These are phyloP conservation scores for Colletotrichum sp. DNA, from an alignment of 2,329 filamentous ascomycete species.

Conservation along the genomic window DNA sequence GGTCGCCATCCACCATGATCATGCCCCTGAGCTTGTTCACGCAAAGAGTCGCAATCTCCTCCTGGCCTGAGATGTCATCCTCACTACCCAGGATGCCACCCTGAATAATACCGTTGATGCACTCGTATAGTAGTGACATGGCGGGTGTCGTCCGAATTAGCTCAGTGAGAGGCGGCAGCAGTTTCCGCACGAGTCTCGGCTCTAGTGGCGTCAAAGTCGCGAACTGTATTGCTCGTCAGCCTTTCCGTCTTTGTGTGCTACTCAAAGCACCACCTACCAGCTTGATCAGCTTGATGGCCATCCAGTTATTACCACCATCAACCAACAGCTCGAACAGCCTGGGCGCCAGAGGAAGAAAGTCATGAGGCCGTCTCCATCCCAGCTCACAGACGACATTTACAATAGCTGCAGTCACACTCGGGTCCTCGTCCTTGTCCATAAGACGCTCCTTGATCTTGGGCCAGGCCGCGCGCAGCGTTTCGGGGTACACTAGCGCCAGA, in stretches of 20 bases:
- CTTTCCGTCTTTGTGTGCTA: neutral
- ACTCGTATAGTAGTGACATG: slow-evolving; percentile 98
- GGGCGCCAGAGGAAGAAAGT: slow-evolving; percentile 91
- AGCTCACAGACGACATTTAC: slow-evolving; percentile 97
- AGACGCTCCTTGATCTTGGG: slow-evolving; percentile 95
- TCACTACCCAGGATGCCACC: slow-evolving; percentile 89
- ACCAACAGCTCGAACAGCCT: slow-evolving; percentile 91
- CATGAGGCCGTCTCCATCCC: slow-evolving; percentile 90
- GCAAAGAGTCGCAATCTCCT: slow-evolving; percentile 91
- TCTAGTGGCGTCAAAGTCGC: slow-evolving; percentile 92
- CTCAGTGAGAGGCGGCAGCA: slow-evolving; percentile 87
- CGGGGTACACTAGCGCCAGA: slow-evolving; percentile 93
- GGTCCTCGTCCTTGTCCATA: slow-evolving; percentile 88
- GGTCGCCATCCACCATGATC: slow-evolving; percentile 91
- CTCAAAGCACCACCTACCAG: slow-evolving; percentile 60
- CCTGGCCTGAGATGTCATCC: slow-evolving; percentile 80
- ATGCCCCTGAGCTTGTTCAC: slow-evolving; percentile 93
- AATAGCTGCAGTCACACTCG: slow-evolving; percentile 92
- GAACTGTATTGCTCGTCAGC: slow-evolving; percentile 63
- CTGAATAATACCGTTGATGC: slow-evolving; percentile 97
- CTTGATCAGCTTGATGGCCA: slow-evolving; percentile 99
- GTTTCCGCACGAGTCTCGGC: slow-evolving; percentile 87
- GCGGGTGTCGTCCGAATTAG: slow-evolving; percentile 94
- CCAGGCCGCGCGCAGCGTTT: slow-evolving; percentile 91
- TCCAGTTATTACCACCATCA: slow-evolving; percentile 96